phyloP scores from a whole-genome alignment of 495 filamentous ascomycete genomes.

The Saxophila tyrrhenica region DNA sequence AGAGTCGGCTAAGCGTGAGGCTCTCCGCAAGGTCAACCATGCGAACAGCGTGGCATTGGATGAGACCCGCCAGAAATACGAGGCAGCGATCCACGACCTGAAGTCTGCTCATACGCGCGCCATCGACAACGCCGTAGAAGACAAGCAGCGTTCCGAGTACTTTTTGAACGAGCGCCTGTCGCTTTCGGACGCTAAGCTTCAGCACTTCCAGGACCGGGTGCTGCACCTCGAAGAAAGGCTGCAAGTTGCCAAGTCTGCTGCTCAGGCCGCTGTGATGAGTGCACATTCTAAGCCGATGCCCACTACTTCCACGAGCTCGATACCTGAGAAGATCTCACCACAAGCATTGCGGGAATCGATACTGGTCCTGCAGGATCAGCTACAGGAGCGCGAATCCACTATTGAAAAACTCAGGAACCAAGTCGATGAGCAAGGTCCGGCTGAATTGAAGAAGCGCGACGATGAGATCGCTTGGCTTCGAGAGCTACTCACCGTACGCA shows the following conservation, averaged over 20 bases:
- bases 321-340: conserved; percentile 78
- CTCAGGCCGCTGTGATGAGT: conserved; percentile 72
- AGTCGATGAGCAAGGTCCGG: conserved; percentile 60
- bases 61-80: conserved; percentile 57
- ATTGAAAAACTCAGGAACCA: conserved; percentile 79
- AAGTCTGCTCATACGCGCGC: conserved; percentile 62
- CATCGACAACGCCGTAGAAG: conserved; percentile 45
- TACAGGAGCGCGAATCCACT: conserved; percentile 79
- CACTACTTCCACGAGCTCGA: conserved; percentile 34
- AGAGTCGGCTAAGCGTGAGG: conserved; percentile 38
- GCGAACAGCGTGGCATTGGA: conserved; percentile 53
- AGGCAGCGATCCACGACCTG: conserved; percentile 51
- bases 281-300: conserved; percentile 50
- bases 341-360: conserved; percentile 94
- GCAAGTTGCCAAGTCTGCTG: conserved; percentile 81
- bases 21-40: conserved; percentile 44
- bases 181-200: conserved; percentile 66
- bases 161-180: conserved; percentile 50
- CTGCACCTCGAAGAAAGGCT: conserved; percentile 77
- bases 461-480: conserved; percentile 94
- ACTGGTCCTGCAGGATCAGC: conserved; percentile 86
- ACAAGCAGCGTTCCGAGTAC: conserved; percentile 29
- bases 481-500: conserved; percentile 79
- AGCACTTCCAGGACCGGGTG: conserved; percentile 71
- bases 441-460: conserved; percentile 75